Conservation (phyloP, 2,329 filamentous ascomycete genomes). For the Herpomyces periplanetae region DNA sequence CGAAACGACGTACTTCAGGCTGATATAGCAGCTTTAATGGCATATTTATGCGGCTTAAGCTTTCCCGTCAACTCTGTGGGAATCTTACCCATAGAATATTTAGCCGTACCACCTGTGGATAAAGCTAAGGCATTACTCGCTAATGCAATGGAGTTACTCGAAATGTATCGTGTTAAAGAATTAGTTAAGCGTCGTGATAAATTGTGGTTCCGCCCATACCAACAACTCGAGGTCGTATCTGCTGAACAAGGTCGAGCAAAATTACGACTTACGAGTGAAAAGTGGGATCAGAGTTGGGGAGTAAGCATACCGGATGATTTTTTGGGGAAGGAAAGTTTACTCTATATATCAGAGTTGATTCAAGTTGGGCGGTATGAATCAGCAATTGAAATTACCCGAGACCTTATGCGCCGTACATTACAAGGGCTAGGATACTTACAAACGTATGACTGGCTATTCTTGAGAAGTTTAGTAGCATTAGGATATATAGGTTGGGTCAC, state of each 20-base stretch:
- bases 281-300: no score
- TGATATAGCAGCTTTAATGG: slow-evolving; percentile 78
- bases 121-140: slow-evolving; percentile 52
- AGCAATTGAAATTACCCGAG: slow-evolving; percentile 36
- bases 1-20: slow-evolving; percentile 76
- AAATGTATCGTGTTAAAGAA: slow-evolving; percentile 90
- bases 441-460: slow-evolving; percentile 91
- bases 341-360: no score
- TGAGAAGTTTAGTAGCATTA: slow-evolving; percentile 47
- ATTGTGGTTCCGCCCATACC: slow-evolving; percentile 36
- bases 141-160: slow-evolving; percentile 52
- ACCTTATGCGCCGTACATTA: slow-evolving; percentile 33
- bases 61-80: slow-evolving; percentile 92
- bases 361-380: slow-evolving; percentile 22
- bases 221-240: slow-evolving; percentile 20
- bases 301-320: no score
- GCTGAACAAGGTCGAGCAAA: slow-evolving; percentile 23
- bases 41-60: slow-evolving; percentile 48
- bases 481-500: slow-evolving; percentile 90
- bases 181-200: slow-evolving; percentile 33
- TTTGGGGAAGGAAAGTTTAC: no score
- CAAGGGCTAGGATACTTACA: slow-evolving; percentile 69
- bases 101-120: slow-evolving; percentile 26
- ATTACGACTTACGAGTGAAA: no score
- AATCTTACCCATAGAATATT: slow-evolving; percentile 45